These are phyloP conservation scores for Trichoderma lentiforme DNA, from an alignment of 2,329 filamentous ascomycete species.

Conservation along the genomic window DNA sequence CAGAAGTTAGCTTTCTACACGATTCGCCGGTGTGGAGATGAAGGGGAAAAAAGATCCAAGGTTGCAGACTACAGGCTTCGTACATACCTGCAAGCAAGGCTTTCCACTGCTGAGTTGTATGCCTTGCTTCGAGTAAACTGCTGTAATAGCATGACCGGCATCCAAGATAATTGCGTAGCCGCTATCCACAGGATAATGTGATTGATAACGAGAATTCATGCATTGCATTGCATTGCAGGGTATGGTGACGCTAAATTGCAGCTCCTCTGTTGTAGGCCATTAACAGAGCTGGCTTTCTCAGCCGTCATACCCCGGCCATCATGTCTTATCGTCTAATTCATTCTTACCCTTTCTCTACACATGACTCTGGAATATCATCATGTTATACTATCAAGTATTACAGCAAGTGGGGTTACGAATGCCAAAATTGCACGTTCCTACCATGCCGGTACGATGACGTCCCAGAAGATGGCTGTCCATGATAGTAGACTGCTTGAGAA, in stretches of 20 bases:
- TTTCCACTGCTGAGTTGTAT: not conserved
- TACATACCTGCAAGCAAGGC: not conserved
- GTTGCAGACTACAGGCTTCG: not conserved
- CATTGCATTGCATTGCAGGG: conserved; percentile 8
- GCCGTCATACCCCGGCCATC: not conserved
- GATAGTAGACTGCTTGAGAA: not conserved
- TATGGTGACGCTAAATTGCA: not conserved
- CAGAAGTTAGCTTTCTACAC: conserved; percentile 2
- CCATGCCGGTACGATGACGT: not conserved
- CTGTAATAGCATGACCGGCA: not conserved
- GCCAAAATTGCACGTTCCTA: not conserved
- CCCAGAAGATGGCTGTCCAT: not conserved
- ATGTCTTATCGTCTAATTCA: not conserved
- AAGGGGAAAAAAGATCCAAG: not conserved
- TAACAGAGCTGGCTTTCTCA: not conserved
- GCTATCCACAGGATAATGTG: not conserved
- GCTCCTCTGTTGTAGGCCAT: not conserved
- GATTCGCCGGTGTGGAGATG: not conserved
- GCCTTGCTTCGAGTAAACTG: not conserved
- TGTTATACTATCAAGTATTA: not conserved
- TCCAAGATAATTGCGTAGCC: not conserved
- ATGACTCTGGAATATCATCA: not conserved
- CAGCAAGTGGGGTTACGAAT: not conserved
- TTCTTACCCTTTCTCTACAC: not conserved
- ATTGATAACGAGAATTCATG: not conserved